These are phyloP conservation scores for Candida quercuum DNA, from an alignment of 805 yeast genomes.

Conservation along the genomic window DNA sequence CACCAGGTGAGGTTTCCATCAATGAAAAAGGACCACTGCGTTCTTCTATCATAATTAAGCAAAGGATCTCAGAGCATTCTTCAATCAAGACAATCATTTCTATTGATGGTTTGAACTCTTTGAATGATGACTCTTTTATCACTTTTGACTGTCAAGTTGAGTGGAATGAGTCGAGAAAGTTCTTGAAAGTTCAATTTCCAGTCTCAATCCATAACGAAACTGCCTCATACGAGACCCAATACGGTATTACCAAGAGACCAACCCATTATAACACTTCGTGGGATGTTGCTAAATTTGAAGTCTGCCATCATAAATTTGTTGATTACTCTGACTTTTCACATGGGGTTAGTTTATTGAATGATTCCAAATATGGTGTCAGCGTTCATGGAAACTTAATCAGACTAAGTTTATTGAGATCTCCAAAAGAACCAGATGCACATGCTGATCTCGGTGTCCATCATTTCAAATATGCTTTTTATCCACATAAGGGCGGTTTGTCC, in stretches of 20 bases:
- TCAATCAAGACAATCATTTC: slow-evolving; percentile 65
- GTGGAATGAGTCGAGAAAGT: slow-evolving; percentile 87
- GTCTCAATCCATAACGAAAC: slow-evolving; percentile 70
- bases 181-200: slow-evolving; percentile 92
- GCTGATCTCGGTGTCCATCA: slow-evolving; percentile 91
- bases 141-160: slow-evolving; percentile 58
- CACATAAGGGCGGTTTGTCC: slow-evolving; percentile 69
- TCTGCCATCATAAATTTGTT: slow-evolving; percentile 89
- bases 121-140: slow-evolving; percentile 33
- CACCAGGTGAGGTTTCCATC: slow-evolving; percentile 30
- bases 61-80: slow-evolving; percentile 52
- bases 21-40: slow-evolving; percentile 50
- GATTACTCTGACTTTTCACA: slow-evolving; percentile 83
- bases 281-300: slow-evolving; percentile 97
- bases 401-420: slow-evolving; percentile 78
- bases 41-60: slow-evolving; percentile 57
- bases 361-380: slow-evolving; percentile 87
- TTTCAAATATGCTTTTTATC: slow-evolving; percentile 78
- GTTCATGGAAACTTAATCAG: slow-evolving; percentile 92
- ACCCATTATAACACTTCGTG: slow-evolving; percentile 93
- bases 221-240: slow-evolving; percentile 91
- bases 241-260: slow-evolving; percentile 86
- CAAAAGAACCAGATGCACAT: slow-evolving; percentile 90
- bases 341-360: slow-evolving; percentile 82
- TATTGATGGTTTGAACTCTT: slow-evolving; percentile 46